Percentiles rank a stretch among this genome's conserved stretches.
Evolutionary conservation across 805 yeast genomes (phyloP).

Genomic region (Saccharomycopsis javanensis): DNA sequence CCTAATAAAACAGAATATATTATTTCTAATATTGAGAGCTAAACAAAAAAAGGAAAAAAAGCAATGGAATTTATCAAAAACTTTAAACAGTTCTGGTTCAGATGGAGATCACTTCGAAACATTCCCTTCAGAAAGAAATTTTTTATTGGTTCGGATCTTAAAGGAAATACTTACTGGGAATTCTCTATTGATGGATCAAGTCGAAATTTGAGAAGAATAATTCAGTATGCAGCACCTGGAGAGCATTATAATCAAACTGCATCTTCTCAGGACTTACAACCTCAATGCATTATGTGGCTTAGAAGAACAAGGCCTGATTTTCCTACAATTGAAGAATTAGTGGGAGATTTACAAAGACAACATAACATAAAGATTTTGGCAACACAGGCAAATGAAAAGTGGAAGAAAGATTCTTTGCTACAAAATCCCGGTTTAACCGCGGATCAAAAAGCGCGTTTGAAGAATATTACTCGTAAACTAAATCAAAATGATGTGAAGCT

Average conservation of each 20-base stretch:
- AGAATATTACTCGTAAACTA: slow-evolving; percentile 4
- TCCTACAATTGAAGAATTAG: slow-evolving; percentile 57
- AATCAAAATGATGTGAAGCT: slow-evolving; percentile 1
- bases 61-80: not conserved
- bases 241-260: slow-evolving; percentile 32
- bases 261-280: slow-evolving; percentile 46
- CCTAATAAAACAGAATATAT: too few relatives aligned
- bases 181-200: slow-evolving; percentile 44
- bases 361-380: slow-evolving; percentile 34
- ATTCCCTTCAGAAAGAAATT: slow-evolving; percentile 63
- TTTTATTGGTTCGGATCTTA: slow-evolving; percentile 66
- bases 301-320: slow-evolving; percentile 48
- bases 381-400: slow-evolving; percentile 24
- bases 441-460: slow-evolving; percentile 10
- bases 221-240: slow-evolving; percentile 43
- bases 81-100: slow-evolving; percentile 40
- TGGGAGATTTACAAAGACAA: slow-evolving; percentile 48
- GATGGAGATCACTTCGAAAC: slow-evolving; percentile 50
- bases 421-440: slow-evolving; percentile 13
- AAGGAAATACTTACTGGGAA: slow-evolving; percentile 84
- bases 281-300: slow-evolving; percentile 81
- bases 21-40: too few relatives aligned
- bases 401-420: slow-evolving; percentile 21
- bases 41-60: too few relatives aligned
- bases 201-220: slow-evolving; percentile 48